Percentiles rank a stretch among this genome's conserved stretches.
Conservation (phyloP, 1,284 basidiomycete genomes). For the Sporisorium reilianum region DNA sequence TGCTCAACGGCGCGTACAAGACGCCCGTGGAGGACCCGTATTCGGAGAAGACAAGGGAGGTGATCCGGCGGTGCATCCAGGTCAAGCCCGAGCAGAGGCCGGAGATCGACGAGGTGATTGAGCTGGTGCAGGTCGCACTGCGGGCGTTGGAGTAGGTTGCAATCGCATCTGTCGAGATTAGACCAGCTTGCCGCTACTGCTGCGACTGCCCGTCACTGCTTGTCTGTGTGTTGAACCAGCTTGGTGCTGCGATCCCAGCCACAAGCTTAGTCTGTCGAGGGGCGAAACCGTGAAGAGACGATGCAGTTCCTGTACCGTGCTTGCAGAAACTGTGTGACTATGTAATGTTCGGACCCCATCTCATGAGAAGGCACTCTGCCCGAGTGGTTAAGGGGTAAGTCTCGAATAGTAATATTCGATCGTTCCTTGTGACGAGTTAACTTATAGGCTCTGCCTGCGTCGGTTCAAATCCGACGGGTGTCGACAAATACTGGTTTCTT, state of each 20-base stretch:
- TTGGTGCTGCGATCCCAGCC: too few relatives aligned
- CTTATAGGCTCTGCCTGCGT: constrained; percentile 50
- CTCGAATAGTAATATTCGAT: constrained; percentile 31
- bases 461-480: constrained; percentile 52
- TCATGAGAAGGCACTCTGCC: constrained; percentile 31
- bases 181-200: too few relatives aligned
- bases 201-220: not conserved
- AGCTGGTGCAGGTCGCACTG: constrained; percentile 50
- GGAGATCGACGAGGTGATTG: constrained; percentile 60
- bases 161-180: too few relatives aligned
- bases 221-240: not conserved
- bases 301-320: too few relatives aligned
- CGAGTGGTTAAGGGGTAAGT: constrained; percentile 45
- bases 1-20: constrained; percentile 66
- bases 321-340: not conserved
- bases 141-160: constrained; percentile 31
- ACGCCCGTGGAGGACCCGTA: constrained; percentile 61
- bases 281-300: too few relatives aligned
- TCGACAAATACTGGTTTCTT: constrained; percentile 22
- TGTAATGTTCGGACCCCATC: not conserved
- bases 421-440: constrained; percentile 21
- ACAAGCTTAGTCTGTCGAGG: too few relatives aligned
- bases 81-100: constrained; percentile 61
- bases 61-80: constrained; percentile 62
- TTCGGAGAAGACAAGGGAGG: constrained; percentile 57